phyloP scores from a whole-genome alignment of 495 filamentous ascomycete species.

The Cairneyella variabilis region DNA sequence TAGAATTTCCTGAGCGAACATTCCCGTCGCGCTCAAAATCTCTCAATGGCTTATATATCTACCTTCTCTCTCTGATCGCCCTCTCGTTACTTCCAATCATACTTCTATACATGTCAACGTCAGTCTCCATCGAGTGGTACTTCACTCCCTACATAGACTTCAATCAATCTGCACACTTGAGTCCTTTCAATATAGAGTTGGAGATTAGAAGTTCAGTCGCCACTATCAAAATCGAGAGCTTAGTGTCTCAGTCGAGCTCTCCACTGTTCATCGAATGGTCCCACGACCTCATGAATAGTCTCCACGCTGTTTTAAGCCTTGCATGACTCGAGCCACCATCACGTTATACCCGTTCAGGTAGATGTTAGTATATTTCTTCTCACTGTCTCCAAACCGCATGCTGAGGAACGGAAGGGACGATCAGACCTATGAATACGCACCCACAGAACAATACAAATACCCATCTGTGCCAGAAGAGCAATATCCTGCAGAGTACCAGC shows the following conservation, averaged over 20 bases:
- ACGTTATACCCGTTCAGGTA: slow-evolving; percentile 5
- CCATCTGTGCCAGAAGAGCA: too few species aligned
- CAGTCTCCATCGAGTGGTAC: too few species aligned
- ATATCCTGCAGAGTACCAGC: too few species aligned
- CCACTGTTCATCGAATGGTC: not conserved
- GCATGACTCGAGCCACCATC: not conserved
- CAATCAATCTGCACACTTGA: too few species aligned
- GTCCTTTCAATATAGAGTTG: too few species aligned
- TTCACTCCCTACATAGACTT: too few species aligned
- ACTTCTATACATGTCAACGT: not conserved
- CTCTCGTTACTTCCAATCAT: not conserved
- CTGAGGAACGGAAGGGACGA: slow-evolving; percentile 18
- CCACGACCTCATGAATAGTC: not conserved
- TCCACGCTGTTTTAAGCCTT: not conserved
- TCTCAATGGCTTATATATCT: slow-evolving; percentile 6
- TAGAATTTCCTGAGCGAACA: not conserved
- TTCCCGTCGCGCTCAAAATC: slow-evolving; percentile 8
- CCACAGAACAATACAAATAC: slow-evolving; percentile 3
- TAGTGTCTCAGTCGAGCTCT: not conserved
- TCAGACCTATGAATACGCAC: slow-evolving; percentile 18
- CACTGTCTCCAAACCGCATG: not conserved
- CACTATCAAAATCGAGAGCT: not conserved
- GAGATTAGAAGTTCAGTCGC: not conserved
- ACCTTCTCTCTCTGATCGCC: slow-evolving; percentile 4
- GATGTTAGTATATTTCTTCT: slow-evolving; percentile 17